Evolutionary conservation across 768 basidiomycete species (phyloP).

Genomic region (Sutorius australiensis): DNA sequence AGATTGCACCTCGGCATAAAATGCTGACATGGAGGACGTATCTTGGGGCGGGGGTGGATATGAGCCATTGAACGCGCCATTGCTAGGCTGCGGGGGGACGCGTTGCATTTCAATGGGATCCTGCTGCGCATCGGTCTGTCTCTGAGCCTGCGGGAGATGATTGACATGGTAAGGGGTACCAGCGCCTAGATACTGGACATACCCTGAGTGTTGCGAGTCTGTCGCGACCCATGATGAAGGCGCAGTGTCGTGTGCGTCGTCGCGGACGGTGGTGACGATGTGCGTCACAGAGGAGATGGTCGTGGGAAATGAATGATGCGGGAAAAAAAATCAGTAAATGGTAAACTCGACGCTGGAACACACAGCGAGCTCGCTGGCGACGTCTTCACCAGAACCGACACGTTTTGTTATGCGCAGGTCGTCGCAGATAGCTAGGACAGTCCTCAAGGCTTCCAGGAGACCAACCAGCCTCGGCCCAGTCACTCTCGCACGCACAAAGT

Average conservation of each 20-base stretch:
- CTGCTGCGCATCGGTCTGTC: slow-evolving; percentile 34
- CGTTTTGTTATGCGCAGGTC: slow-evolving; percentile 60
- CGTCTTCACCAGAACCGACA: slow-evolving; percentile 47
- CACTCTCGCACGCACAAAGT: slow-evolving; percentile 21
- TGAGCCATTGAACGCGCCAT: slow-evolving; percentile 3
- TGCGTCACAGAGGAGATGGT: not conserved
- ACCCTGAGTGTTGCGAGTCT: slow-evolving; percentile 85
- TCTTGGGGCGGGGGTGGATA: slow-evolving; percentile 7
- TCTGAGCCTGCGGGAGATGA: slow-evolving; percentile 48
- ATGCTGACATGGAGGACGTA: slow-evolving; percentile 28
- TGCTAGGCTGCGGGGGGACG: slow-evolving; percentile 7
- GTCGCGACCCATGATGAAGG: slow-evolving; percentile 52
- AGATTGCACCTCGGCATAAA: slow-evolving; percentile 31
- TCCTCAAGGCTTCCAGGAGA: slow-evolving; percentile 40
- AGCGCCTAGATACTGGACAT: slow-evolving; percentile 40
- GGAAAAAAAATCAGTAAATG: not conserved
- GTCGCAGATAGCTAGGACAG: slow-evolving; percentile 70
- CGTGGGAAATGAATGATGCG: slow-evolving; percentile 12
- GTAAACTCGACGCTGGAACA: not conserved
- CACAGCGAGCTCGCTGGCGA: slow-evolving; percentile 42
- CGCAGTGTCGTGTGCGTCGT: not conserved
- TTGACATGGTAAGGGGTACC: slow-evolving; percentile 42
- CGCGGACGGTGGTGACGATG: not conserved
- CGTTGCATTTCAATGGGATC: slow-evolving; percentile 27
- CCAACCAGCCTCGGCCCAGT: not conserved